Percentiles rank a stretch among this genome's conserved stretches.
phyloP scores from a whole-genome alignment of 73 alveolate species.

The Blepharisma japonicum region DNA sequence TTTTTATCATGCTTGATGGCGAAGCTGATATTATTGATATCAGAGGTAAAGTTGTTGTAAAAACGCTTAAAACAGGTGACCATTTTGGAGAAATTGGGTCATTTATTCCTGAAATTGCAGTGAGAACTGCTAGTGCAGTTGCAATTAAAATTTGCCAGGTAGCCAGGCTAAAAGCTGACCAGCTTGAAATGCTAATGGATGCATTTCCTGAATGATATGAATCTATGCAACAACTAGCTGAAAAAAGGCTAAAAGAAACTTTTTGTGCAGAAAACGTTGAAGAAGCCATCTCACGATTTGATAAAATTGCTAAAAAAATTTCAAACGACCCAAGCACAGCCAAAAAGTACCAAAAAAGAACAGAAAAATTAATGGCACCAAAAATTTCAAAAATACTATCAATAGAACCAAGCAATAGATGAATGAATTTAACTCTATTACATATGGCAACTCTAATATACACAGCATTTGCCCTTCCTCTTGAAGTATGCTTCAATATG shows the following conservation, averaged over 20 bases:
- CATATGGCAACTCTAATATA: conserved; percentile 38
- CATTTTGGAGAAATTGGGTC: conserved; percentile 45
- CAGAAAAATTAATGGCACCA: conserved; percentile 27
- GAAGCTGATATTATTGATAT: conserved; percentile 50
- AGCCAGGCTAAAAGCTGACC: conserved; percentile 41
- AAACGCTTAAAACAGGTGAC: conserved; percentile 45
- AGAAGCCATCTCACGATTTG: neutral
- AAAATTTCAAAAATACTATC: conserved; percentile 9
- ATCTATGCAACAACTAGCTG: conserved; percentile 16
- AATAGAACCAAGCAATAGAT: neutral
- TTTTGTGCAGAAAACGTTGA: neutral
- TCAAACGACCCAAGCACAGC: neutral
- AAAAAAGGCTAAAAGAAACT: conserved; percentile 19
- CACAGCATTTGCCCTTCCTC: conserved; percentile 51
- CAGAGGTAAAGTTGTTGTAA: conserved; percentile 33
- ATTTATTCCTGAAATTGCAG: conserved; percentile 29
- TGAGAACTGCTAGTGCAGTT: conserved; percentile 49
- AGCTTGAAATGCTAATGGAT: conserved; percentile 41
- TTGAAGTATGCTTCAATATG: conserved; percentile 39
- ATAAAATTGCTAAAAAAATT: neutral
- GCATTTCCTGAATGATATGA: conserved; percentile 57
- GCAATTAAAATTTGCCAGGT: conserved; percentile 46
- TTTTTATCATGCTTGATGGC: conserved; percentile 55
- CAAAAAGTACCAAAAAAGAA: conserved; percentile 15
- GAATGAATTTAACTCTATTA: conserved; percentile 32